A percentile compares a stretch with the other conserved stretches of the same genome.
phyloP scores from a whole-genome alignment of 441 rosid species.

The Erodium moschatum region DNA sequence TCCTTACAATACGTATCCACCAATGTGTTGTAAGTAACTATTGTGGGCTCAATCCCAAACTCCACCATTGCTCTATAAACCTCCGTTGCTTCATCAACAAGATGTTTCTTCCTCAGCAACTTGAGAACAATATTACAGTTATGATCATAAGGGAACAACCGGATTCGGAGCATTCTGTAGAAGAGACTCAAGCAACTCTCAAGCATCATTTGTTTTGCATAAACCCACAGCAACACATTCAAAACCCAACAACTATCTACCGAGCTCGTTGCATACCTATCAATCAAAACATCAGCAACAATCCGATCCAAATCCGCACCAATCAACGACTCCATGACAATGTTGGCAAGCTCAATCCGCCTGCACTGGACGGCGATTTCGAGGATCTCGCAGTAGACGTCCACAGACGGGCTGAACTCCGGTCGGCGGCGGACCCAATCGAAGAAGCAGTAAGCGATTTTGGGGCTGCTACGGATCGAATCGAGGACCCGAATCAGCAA shows the following conservation, averaged over 20 bases:
- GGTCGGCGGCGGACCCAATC: slow-evolving; percentile 49
- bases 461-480: slow-evolving; percentile 41
- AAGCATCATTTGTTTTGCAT: slow-evolving; percentile 39
- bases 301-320: slow-evolving; percentile 37
- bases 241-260: slow-evolving; percentile 26
- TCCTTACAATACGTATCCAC: slow-evolving; percentile 47
- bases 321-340: slow-evolving; percentile 46
- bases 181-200: slow-evolving; percentile 43
- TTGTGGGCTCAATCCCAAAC: slow-evolving; percentile 43
- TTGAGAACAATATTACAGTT: slow-evolving; percentile 54
- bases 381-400: slow-evolving; percentile 37
- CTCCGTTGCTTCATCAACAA: slow-evolving; percentile 28
- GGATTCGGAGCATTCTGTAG: slow-evolving; percentile 45
- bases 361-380: slow-evolving; percentile 39
- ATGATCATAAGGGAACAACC: slow-evolving; percentile 46
- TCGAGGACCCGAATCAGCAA: slow-evolving; percentile 43
- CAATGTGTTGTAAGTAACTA: slow-evolving; percentile 47
- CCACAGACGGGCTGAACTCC: slow-evolving; percentile 33
- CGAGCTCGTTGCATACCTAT: slow-evolving; percentile 22
- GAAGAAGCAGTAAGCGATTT: slow-evolving; percentile 44
- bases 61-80: slow-evolving; percentile 43
- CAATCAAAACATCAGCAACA: slow-evolving; percentile 38
- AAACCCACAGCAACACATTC: slow-evolving; percentile 51
- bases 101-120: slow-evolving; percentile 43
- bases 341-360: slow-evolving; percentile 38